Conservation (phyloP, 257 asterid genomes). For the Parsonsia alboflavescens region DNA sequence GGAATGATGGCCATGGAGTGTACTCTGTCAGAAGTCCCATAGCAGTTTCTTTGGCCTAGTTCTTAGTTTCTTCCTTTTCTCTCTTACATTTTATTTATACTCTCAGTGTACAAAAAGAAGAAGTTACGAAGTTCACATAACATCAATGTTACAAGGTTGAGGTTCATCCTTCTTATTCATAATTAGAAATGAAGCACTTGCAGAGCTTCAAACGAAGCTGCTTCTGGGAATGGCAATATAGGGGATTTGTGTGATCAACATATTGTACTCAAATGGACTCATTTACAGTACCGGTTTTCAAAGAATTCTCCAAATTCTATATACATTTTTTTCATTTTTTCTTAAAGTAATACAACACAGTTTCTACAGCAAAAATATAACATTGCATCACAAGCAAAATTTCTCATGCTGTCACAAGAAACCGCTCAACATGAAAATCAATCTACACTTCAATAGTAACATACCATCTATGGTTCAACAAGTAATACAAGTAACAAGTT, state of each 20-base stretch:
- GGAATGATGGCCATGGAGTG: slow-evolving; percentile 35
- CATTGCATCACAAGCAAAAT: background rate
- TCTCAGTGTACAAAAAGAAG: background rate
- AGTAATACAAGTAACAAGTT: background rate
- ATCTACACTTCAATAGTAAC: background rate
- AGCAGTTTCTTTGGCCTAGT: slow-evolving; percentile 36
- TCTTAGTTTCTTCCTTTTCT: background rate
- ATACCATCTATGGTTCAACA: background rate
- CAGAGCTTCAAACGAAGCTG: background rate
- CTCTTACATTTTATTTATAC: background rate
- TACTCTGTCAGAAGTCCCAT: slow-evolving; percentile 41
- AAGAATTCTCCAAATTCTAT: background rate
- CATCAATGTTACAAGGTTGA: background rate
- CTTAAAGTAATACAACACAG: background rate
- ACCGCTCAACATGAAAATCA: background rate
- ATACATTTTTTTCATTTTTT: background rate
- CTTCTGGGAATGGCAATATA: background rate
- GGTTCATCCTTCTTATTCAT: slow-evolving; percentile 20
- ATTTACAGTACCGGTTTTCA: too few species aligned
- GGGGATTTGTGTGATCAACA: background rate
- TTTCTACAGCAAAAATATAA: background rate
- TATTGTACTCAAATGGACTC: too few species aligned
- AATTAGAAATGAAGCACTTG: slow-evolving; percentile 39
- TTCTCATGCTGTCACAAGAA: background rate
- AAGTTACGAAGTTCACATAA: background rate